Base-by-base conservation (phyloP, 2,329 filamentous ascomycete species). In the Ophiobolus disseminans region DNA sequence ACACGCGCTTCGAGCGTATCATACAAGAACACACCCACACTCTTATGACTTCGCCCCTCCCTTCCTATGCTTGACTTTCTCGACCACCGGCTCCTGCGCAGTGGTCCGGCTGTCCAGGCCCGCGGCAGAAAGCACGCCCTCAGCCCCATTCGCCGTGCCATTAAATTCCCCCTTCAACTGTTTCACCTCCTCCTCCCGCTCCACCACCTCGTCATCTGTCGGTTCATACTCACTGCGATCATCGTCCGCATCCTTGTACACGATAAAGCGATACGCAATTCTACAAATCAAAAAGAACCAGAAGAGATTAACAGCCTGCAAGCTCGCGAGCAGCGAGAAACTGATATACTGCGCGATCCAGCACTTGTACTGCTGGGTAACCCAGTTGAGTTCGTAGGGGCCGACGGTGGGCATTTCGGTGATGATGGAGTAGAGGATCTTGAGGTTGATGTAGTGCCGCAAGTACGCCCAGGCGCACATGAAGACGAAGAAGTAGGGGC, bases 381-480 rank as follows among this genome's bases (percentile, higher is more conserved):
- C 86, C 89, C 89, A 93, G 77, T 92, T 83, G 53, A 93, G 78
- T 66, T 85, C 84, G 70, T 85, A 92, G 32, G 88, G 86, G 1
- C 89, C 89, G 48, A 92, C 78, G 32, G 86, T 90, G 62, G 81
- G 78, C 76, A 90, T 91, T 66, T 91, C 84, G 62, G 86, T 89
- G 64, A 91, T 83, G 52, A 91, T 82, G 26, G 87, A 89, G 73
- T 79, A 86, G 65, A 94, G 80, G 73, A 94, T 91, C 66, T 81
- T 80, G 40, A 93, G 80, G 76, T 93, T 93, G 69, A 91, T 80
- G 75, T 86, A 90, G 76, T 97, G 92, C 45, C 92, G 90, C 55
- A 93, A 79, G 78, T 97, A 97, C 66, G 91, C 86, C 92, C 92
- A 97, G 52, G 88, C 80, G 57, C 78, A 78, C 73, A 95, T 88